Evolutionary conservation across 345 rosid genomes (phyloP), one percentile per base, ranked within the genome.

Genomic region (Salix exigua): DNA sequence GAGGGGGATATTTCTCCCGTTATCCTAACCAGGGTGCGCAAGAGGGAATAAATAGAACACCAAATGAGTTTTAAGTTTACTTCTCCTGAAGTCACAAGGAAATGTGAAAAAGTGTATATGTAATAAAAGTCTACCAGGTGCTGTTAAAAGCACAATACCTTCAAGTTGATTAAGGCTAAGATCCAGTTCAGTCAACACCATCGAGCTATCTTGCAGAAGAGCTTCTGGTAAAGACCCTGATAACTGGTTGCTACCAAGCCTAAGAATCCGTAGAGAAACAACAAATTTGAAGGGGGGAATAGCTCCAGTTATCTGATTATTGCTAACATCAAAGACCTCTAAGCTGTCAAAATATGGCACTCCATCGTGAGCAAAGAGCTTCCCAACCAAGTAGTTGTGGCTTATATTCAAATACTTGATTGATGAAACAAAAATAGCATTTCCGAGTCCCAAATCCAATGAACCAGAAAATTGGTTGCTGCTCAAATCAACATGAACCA

Each of bases 311-410:
- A 94, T 83, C 75, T 78, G 86, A 82, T 92, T 94, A 73, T 86
- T 77, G 82, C 92, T 92, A 17, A 91, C 98, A 92, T 94, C 98
- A 70, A 94, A 86, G 75, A 91, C 97, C 80, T 94, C 96, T 76
- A 92, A 83, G 73, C 90, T 90, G 82, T 92, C 97, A 48, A 94
- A 94, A 86, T 69, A 94, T 3, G 96, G 91, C 78, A 89, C 83
- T 64, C 94, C 96, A 75, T 90, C 98, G 73, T 90, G 91, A 78
- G 91, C 88, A 75, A 92, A 92, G 73, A 91, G 88, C 84, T 87
- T 73, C 18, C 96, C 97, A 25, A 30, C 84, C 80, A 94, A 71
- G 70, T 84, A 65, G 77, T 94, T 91, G 61, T 74, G 78, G 84
- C 98, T 92, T 60, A 89, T 73, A 72, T 92, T 92, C 79, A 92